Percentiles rank a stretch among this genome's conserved stretches.
These are phyloP conservation scores for Stagonosporopsis cucurbitacearum DNA, from an alignment of 2,329 filamentous ascomycete genomes.

Conservation along the genomic window DNA sequence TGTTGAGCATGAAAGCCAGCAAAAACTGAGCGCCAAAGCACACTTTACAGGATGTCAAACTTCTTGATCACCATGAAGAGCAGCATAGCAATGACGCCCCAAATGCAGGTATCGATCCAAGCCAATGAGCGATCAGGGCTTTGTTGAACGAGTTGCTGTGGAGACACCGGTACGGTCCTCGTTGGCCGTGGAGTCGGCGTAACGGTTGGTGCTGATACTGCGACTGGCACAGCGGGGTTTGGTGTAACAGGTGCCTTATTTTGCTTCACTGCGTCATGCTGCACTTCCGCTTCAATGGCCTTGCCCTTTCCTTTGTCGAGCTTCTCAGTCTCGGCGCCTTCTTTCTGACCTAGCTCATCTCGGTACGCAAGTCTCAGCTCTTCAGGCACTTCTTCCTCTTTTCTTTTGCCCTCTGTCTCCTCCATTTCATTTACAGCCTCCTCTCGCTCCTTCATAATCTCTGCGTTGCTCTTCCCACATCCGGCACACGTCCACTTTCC, in stretches of 20 bases:
- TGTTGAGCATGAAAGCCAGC: neutral
- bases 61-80: constrained; percentile 70
- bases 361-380: constrained; percentile 72
- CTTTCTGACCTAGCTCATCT: constrained; percentile 67
- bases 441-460: constrained; percentile 75
- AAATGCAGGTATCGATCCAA: constrained; percentile 84
- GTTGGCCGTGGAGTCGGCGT: constrained; percentile 19
- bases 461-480: constrained; percentile 74
- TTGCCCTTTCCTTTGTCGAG: constrained; percentile 33
- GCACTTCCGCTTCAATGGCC: constrained; percentile 14
- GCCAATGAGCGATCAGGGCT: constrained; percentile 63
- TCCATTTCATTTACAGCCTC: constrained; percentile 59
- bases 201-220: neutral
- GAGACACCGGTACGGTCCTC: constrained; percentile 21
- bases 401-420: constrained; percentile 50
- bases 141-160: constrained; percentile 35
- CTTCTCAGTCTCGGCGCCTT: constrained; percentile 16
- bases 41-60: constrained; percentile 31
- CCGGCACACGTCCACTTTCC: constrained; percentile 69
- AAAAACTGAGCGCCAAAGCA: neutral
- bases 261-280: neutral
- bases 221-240: neutral
- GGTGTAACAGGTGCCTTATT: constrained; percentile 18
- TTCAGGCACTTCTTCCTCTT: constrained; percentile 58
- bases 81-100: constrained; percentile 72